A percentile compares a stretch with the other conserved stretches of the same genome.
phyloP scores from a whole-genome alignment of 2,329 filamentous ascomycete species.

The Exophiala dermatitidis region DNA sequence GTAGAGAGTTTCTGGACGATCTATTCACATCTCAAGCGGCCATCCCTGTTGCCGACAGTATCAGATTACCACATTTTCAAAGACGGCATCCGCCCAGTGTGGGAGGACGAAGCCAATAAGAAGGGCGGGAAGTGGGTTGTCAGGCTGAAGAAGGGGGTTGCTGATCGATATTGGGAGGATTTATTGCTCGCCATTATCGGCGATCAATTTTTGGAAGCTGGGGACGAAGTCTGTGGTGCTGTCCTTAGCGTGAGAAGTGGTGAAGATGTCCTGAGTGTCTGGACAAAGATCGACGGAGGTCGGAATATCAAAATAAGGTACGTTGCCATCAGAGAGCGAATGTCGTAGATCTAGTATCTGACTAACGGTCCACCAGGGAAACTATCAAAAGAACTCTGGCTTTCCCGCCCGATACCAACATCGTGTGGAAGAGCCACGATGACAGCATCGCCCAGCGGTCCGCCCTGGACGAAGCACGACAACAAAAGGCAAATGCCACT shows the following conservation, averaged over 20 bases:
- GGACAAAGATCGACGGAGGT: constrained; percentile 88
- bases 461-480: constrained; percentile 82
- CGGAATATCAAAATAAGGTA: constrained; percentile 95
- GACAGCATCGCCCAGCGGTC: constrained; percentile 88
- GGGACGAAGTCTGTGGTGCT: constrained; percentile 89
- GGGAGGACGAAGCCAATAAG: constrained; percentile 97
- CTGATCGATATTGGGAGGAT: constrained; percentile 95
- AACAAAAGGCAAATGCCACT: constrained; percentile 60
- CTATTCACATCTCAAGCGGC: constrained; percentile 81
- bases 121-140: constrained; percentile 97
- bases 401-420: constrained; percentile 79
- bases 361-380: constrained; percentile 54
- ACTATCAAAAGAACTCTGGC: constrained; percentile 85
- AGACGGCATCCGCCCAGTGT: constrained; percentile 89
- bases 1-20: constrained; percentile 88
- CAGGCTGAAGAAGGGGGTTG: constrained; percentile 91
- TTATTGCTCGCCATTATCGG: constrained; percentile 83
- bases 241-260: constrained; percentile 91
- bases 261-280: constrained; percentile 95
- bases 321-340: constrained; percentile 30
- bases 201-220: constrained; percentile 86
- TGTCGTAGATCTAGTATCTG: constrained; percentile 1
- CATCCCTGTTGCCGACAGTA: constrained; percentile 78
- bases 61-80: constrained; percentile 99
- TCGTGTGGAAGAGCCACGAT: constrained; percentile 94